Conservation (phyloP, 2,329 filamentous ascomycete species). For the Chaetomiaceae sp. region DNA sequence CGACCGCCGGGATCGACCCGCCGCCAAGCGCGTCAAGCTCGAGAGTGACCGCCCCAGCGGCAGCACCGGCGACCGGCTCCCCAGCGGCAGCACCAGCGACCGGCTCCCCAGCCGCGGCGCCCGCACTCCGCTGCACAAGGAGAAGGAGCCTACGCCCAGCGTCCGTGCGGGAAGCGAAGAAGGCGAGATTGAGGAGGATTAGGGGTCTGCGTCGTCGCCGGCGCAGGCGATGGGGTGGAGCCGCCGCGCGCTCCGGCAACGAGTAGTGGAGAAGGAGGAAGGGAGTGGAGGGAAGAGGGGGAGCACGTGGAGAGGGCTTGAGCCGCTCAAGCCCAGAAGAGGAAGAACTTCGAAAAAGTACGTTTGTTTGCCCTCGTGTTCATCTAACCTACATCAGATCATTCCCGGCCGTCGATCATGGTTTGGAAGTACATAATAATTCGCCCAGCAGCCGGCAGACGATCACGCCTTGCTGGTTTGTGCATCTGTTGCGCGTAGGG, state of each 20-base stretch:
- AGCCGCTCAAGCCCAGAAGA: background rate
- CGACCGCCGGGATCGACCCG: constrained; percentile 46
- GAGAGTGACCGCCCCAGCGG: constrained; percentile 37
- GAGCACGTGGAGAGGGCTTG: background rate
- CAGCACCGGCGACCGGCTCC: constrained; percentile 52
- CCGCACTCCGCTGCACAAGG: constrained; percentile 30
- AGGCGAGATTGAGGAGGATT: constrained; percentile 90
- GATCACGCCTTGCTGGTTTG: too few relatives aligned
- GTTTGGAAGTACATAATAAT: too few relatives aligned
- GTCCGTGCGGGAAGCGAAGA: constrained; percentile 89
- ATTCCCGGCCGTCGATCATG: too few relatives aligned
- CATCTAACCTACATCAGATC: too few relatives aligned
- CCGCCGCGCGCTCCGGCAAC: too few relatives aligned
- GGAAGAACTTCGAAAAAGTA: background rate
- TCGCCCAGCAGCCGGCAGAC: too few relatives aligned
- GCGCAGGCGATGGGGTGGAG: background rate
- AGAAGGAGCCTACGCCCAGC: constrained; percentile 39
- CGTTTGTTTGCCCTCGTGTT: constrained; percentile 1
- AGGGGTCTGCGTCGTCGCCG: constrained; percentile 10
- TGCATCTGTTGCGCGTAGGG: too few relatives aligned
- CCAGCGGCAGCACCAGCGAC: constrained; percentile 44
- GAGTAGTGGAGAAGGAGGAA: background rate
- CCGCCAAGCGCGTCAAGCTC: constrained; percentile 58
- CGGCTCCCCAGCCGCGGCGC: constrained; percentile 47
- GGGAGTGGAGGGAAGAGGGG: background rate